phyloP scores from a whole-genome alignment of 1,139 yeast species.

The Saccharomyces hybrid region DNA sequence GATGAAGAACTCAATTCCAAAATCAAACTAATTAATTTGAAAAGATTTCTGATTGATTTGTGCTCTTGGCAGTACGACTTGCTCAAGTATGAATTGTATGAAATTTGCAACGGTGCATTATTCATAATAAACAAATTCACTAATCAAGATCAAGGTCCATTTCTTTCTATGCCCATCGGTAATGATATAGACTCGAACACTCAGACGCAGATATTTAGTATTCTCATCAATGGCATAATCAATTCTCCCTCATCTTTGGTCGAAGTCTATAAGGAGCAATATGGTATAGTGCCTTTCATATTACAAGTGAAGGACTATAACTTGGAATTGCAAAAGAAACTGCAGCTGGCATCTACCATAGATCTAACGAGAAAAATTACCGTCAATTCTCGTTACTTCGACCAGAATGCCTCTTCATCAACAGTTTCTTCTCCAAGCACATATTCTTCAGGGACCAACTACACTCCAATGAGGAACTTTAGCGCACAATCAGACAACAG shows the following conservation, averaged over 20 bases:
- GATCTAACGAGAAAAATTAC: constrained; percentile 19
- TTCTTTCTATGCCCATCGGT: constrained; percentile 26
- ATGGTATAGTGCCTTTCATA: constrained; percentile 24
- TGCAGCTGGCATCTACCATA: constrained; percentile 25
- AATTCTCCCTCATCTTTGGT: constrained; percentile 24
- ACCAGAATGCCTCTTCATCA: constrained; percentile 8
- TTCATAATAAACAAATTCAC: constrained; percentile 28
- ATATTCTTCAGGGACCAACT: constrained; percentile 11
- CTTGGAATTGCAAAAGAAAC: constrained; percentile 20
- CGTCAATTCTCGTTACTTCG: constrained; percentile 14
- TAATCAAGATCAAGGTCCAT: constrained; percentile 30
- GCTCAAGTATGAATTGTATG: constrained; percentile 28
- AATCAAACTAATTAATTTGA: constrained; percentile 29
- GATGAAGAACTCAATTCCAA: constrained; percentile 26
- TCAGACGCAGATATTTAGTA: constrained; percentile 22
- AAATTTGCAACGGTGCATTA: constrained; percentile 28
- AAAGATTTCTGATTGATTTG: constrained; percentile 30
- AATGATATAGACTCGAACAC: constrained; percentile 12
- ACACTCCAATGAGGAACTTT: constrained; percentile 21
- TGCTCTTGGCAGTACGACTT: constrained; percentile 29
- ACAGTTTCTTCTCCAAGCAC: constrained; percentile 15
- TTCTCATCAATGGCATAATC: constrained; percentile 23
- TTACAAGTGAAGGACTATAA: constrained; percentile 23
- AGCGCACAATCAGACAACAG: constrained; percentile 25
- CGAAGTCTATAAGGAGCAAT: constrained; percentile 24